Conservation (phyloP, 495 filamentous ascomycete species). For the Emericellopsis terricola region DNA sequence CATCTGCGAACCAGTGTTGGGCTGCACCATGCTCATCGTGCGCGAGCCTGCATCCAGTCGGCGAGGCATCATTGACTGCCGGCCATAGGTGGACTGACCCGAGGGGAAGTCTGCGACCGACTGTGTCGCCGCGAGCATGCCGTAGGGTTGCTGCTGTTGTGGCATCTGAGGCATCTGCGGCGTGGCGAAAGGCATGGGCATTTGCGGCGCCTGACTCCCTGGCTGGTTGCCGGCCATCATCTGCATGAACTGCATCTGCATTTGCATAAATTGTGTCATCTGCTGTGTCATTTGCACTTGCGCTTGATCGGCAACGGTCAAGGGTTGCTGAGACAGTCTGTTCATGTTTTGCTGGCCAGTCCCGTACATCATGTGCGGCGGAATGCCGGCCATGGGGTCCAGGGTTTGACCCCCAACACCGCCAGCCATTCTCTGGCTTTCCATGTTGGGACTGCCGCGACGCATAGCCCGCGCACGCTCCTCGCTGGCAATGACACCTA, state of each 20-base stretch:
- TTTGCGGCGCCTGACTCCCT: slow-evolving; percentile 13
- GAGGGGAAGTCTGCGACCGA: slow-evolving; percentile 12
- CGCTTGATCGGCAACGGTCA: slow-evolving; percentile 51
- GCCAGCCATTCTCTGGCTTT: slow-evolving; percentile 17
- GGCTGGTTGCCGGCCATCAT: slow-evolving; percentile 40
- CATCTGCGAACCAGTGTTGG: slow-evolving; percentile 27
- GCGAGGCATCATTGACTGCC: slow-evolving; percentile 16
- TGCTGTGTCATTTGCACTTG: slow-evolving; percentile 74
- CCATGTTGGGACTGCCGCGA: slow-evolving; percentile 56
- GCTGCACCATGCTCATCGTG: slow-evolving; percentile 70
- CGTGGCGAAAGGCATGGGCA: slow-evolving; percentile 5
- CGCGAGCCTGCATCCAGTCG: slow-evolving; percentile 26
- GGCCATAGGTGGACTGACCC: slow-evolving; percentile 25
- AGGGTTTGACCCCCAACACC: slow-evolving; percentile 9
- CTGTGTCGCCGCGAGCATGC: slow-evolving; percentile 1
- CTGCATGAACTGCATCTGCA: slow-evolving; percentile 89
- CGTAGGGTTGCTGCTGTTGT: slow-evolving; percentile 1
- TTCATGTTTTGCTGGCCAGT: slow-evolving; percentile 4
- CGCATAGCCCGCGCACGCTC: slow-evolving; percentile 62
- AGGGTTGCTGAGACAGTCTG: slow-evolving; percentile 14
- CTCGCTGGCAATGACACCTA: slow-evolving; percentile 81
- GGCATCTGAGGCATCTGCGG: slow-evolving; percentile 4
- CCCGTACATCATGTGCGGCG: slow-evolving; percentile 29
- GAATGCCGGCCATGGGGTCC: slow-evolving; percentile 26
- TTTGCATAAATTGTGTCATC: slow-evolving; percentile 60